Base-by-base conservation (phyloP, 805 yeast species). In the Candida patagonica region DNA sequence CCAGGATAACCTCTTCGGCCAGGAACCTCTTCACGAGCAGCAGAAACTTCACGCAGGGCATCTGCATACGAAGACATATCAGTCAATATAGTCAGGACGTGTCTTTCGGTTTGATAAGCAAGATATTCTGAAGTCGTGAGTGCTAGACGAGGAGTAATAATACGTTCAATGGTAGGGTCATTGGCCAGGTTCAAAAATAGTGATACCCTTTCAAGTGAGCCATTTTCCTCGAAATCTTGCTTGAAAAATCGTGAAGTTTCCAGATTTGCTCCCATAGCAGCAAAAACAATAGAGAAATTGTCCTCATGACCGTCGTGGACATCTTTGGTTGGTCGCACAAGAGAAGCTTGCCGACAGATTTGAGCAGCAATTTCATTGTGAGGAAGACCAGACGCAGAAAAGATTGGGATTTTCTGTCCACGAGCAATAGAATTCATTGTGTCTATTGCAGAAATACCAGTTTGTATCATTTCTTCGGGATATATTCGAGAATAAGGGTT, bases 1-100 rank as follows among this genome's bases (percentile, higher is more conserved):
- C 99, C 99, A 50, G 99, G 99, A 67, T 92, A 92, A 74, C 99
- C 99, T 80, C 99, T 87, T 77, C 99, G 87, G 74, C 99, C 99
- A 61, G 98, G 98, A 35, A 92, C 98, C 70, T 94, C 98, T 69
- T 92, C 99, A 74, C 99, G 87, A 36, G 99, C 99, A 46, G 99
- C 98, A 48, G 96, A 87, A 38, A 92, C 98, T 71, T 92, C 99
- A 80, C 99, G 88, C 61, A 92, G 72, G 30, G 99, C 99, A 65
- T 92, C 99, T 30, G 99, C 99, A 63, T 92, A 92, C n/a, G 98
- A 92, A 21, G 96, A 86, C 99, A 92, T 92, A 70, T 92, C 99
- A 37, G 99, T 94, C 62, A 92, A 76, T 58, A 92, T 89, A 40
- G 97, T 92, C 68, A 92, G 77, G 40, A 92, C 99, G 64, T 92